A percentile compares a stretch with the other conserved stretches of the same genome.
Evolutionary conservation across 2,329 filamentous ascomycete species (phyloP).

Genomic region (Paraconiothyrium sp.): DNA sequence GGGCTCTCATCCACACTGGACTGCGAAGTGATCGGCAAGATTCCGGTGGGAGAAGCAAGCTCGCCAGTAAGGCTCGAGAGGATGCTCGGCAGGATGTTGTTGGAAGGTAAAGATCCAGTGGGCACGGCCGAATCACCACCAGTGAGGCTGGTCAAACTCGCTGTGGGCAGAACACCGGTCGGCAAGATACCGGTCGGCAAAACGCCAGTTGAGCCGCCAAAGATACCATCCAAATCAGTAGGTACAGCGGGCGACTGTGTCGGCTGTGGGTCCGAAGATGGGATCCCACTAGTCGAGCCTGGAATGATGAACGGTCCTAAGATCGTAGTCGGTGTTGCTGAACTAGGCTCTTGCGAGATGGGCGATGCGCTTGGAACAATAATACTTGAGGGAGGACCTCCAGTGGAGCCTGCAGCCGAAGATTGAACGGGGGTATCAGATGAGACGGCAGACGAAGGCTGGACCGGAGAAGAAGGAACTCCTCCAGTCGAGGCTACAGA

Average conservation of each 20-base stretch:
- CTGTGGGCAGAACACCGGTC: constrained; percentile 12
- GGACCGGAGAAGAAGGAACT: constrained; percentile 4
- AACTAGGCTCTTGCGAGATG: constrained; percentile 6
- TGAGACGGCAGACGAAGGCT: constrained; percentile 1
- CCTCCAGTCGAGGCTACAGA: constrained; percentile 5
- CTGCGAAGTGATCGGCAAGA: constrained; percentile 20
- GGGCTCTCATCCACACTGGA: constrained; percentile 19
- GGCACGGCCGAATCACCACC: constrained; percentile 23
- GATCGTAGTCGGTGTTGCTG: constrained; percentile 23
- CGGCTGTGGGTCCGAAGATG: constrained; percentile 30
- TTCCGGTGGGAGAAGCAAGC: constrained; percentile 18
- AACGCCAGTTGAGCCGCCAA: constrained; percentile 24
- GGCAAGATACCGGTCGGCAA: constrained; percentile 13
- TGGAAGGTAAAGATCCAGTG: neutral
- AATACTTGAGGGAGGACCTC: constrained; percentile 16
- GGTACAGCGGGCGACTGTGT: constrained; percentile 14
- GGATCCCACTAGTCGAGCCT: constrained; percentile 32
- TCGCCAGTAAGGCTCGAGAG: constrained; percentile 26
- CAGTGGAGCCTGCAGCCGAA: constrained; percentile 19
- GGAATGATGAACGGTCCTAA: constrained; percentile 26
- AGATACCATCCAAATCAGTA: constrained; percentile 7
- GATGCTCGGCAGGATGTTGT: constrained; percentile 1
- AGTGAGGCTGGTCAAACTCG: constrained; percentile 3
- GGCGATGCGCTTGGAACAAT: constrained; percentile 17
- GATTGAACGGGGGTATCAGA: constrained; percentile 7